Evolutionary conservation across 148 eudicot species (phyloP).

Genomic region (Selenicereus undatus): DNA sequence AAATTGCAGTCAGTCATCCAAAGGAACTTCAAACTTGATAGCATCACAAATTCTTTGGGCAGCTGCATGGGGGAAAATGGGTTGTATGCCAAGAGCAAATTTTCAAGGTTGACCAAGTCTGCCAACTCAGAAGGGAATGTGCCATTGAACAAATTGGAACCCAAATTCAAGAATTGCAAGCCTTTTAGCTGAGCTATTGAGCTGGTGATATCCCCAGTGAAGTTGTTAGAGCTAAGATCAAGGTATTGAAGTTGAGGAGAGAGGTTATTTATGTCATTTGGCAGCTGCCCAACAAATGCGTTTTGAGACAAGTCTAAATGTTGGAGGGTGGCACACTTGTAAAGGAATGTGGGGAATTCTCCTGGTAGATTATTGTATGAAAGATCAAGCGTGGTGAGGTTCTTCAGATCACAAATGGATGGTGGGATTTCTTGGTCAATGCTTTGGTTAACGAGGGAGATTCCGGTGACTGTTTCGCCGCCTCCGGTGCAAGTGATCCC

Average conservation of each 20-base stretch:
- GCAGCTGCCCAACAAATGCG: constrained; percentile 54
- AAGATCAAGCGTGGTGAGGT: constrained; percentile 44
- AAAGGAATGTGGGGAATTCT: constrained; percentile 42
- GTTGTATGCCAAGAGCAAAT: constrained; percentile 32
- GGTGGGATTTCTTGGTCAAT: constrained; percentile 38
- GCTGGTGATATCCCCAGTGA: constrained; percentile 61
- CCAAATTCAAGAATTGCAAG: constrained; percentile 30
- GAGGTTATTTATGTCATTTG: constrained; percentile 47
- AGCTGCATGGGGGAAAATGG: constrained; percentile 29
- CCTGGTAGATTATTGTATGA: constrained; percentile 40
- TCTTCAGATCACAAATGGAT: constrained; percentile 51
- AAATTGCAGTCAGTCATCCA: constrained; percentile 43
- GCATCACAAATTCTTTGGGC: constrained; percentile 45
- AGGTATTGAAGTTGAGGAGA: constrained; percentile 34
- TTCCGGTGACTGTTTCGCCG: constrained; percentile 37
- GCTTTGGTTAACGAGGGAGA: constrained; percentile 17
- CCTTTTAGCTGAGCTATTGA: constrained; percentile 43
- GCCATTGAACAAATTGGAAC: constrained; percentile 49
- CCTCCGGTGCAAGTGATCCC: constrained; percentile 43
- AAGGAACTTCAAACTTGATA: constrained; percentile 32
- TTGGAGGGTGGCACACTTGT: constrained; percentile 47
- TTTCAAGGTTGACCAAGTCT: constrained; percentile 39
- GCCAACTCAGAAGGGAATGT: constrained; percentile 54
- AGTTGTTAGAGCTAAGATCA: constrained; percentile 52
- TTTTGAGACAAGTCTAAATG: constrained; percentile 49